Evolutionary conservation across 805 yeast genomes (phyloP).

Genomic region (Candida vaughaniae): DNA sequence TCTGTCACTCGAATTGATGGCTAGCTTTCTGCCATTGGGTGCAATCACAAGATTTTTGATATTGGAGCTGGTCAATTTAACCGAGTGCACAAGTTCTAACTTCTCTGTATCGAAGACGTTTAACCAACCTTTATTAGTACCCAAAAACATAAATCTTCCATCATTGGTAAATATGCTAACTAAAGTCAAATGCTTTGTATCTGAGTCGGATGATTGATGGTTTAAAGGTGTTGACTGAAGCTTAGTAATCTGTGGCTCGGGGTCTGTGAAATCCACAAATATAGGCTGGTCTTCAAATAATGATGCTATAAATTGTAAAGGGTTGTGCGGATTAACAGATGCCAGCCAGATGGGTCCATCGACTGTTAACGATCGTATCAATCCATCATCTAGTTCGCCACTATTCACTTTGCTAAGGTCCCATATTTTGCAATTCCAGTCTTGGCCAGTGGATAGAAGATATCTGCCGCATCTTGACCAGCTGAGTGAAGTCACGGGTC

Average conservation of each 20-base stretch:
- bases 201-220: constrained; percentile 12
- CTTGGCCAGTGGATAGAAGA: constrained; percentile 69
- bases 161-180: constrained; percentile 50
- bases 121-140: constrained; percentile 80
- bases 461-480: constrained; percentile 79
- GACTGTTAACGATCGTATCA: constrained; percentile 48
- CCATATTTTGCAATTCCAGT: constrained; percentile 83
- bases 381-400: constrained; percentile 21
- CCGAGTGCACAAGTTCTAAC: constrained; percentile 42
- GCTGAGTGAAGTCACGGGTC: constrained; percentile 67
- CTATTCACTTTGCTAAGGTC: constrained; percentile 48
- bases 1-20: constrained; percentile 75
- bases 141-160: constrained; percentile 62
- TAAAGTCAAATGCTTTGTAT: constrained; percentile 46
- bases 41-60: constrained; percentile 67
- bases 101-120: constrained; percentile 42
- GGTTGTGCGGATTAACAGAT: constrained; percentile 49
- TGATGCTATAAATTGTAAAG: constrained; percentile 56
- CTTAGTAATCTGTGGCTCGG: constrained; percentile 16
- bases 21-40: constrained; percentile 58
- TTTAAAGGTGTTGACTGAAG: constrained; percentile 19
- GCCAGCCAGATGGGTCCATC: constrained; percentile 78
- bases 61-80: constrained; percentile 64
- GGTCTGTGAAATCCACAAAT: constrained; percentile 41
- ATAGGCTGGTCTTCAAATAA: constrained; percentile 62